These are phyloP conservation scores for Chalciporus pseudorubinellus DNA, from an alignment of 768 basidiomycete species.

Conservation along the genomic window DNA sequence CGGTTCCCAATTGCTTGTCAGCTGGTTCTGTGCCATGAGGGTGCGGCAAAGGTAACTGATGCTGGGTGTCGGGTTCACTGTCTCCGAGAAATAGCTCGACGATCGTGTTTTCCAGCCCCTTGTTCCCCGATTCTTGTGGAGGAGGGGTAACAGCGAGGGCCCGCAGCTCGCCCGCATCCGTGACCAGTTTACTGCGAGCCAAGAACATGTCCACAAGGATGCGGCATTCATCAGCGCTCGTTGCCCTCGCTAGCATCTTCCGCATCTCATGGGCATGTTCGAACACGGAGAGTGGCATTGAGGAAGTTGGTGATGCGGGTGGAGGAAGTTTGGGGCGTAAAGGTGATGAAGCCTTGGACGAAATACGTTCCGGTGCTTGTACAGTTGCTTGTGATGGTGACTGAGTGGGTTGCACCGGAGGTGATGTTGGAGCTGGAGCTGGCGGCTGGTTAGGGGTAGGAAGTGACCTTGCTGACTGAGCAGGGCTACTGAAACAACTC, in stretches of 20 bases:
- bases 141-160: conserved; percentile 35
- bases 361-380: conserved; percentile 6
- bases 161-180: conserved; percentile 29
- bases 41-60: neutral
- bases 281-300: conserved; percentile 31
- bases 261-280: conserved; percentile 65
- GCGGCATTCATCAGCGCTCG: conserved; percentile 79
- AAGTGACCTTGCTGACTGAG: conserved; percentile 1
- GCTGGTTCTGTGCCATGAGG: neutral
- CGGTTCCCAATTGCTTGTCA: too few species aligned
- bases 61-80: conserved; percentile 2
- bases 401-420: neutral
- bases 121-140: conserved; percentile 30
- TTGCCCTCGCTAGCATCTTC: conserved; percentile 61
- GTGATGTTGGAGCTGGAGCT: neutral
- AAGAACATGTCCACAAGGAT: conserved; percentile 83
- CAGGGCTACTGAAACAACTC: conserved; percentile 1
- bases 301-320: conserved; percentile 17
- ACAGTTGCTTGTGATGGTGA: conserved; percentile 2
- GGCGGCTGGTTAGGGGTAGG: conserved; percentile 5
- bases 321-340: conserved; percentile 9
- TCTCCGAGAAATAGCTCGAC: conserved; percentile 46
- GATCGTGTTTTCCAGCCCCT: conserved; percentile 45
- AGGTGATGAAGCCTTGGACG: conserved; percentile 15
- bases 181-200: conserved; percentile 50